Evolutionary conservation across 345 rosid genomes (phyloP).

Genomic region (Raphanus sativus): DNA sequence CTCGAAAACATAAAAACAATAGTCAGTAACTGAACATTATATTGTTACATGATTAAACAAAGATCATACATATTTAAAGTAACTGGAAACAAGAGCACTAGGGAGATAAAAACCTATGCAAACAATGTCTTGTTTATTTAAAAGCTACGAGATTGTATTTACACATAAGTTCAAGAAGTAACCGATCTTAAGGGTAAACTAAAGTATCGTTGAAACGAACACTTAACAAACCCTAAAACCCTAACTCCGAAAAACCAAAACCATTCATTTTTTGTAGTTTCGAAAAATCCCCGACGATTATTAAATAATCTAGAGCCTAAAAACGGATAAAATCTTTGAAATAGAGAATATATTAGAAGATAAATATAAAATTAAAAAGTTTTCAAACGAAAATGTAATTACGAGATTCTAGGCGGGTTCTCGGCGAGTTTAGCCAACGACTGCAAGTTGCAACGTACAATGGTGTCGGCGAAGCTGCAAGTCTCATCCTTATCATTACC

Average conservation of each 20-base stretch:
- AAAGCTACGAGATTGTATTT: conserved; percentile 24
- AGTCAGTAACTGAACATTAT: neutral
- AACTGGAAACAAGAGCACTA: neutral
- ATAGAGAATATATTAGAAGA: neutral
- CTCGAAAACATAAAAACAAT: neutral
- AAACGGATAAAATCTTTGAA: neutral
- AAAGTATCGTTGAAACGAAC: conserved; percentile 24
- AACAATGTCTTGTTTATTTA: conserved; percentile 10
- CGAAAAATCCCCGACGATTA: conserved; percentile 26
- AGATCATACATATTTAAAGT: neutral
- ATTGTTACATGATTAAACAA: neutral
- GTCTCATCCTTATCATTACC: conserved; percentile 89
- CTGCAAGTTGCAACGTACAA: conserved; percentile 83
- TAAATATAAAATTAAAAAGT: neutral
- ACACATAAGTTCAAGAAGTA: conserved; percentile 39
- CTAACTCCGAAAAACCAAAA: conserved; percentile 37
- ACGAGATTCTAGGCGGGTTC: conserved; percentile 40
- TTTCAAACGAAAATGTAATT: conserved; percentile 10
- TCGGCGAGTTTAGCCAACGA: conserved; percentile 72
- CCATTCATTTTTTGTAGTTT: conserved; percentile 14
- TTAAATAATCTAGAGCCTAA: conserved; percentile 15
- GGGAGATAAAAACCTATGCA: neutral
- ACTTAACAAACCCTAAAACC: conserved; percentile 36
- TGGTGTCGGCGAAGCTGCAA: conserved; percentile 68
- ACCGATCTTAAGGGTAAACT: conserved; percentile 16